These are phyloP conservation scores for Pelagomonas calceolata DNA, from an alignment of 108 stramenopile genomes.

Conservation along the genomic window DNA sequence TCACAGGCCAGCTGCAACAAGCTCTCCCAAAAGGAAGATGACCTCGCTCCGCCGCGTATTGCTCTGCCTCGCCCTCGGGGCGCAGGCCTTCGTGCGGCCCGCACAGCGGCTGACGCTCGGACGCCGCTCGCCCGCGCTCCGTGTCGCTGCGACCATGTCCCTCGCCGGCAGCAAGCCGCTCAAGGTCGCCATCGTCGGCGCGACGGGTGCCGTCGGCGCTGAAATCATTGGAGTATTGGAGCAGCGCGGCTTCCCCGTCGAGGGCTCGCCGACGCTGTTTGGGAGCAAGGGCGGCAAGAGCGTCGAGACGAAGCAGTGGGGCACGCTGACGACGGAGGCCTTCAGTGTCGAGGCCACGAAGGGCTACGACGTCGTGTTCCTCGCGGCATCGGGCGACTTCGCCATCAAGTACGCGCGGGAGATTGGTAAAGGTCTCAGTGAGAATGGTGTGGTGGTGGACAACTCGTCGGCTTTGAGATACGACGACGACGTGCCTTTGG, in stretches of 20 bases:
- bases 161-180: background rate
- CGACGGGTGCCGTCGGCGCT: slow-evolving; percentile 92
- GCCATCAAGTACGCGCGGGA: slow-evolving; percentile 61
- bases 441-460: slow-evolving; percentile 29
- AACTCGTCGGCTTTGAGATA: slow-evolving; percentile 85
- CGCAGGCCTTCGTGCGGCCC: no score
- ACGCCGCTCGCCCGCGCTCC: no score
- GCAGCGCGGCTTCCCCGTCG: slow-evolving; percentile 57
- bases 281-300: slow-evolving; percentile 24
- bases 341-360: slow-evolving; percentile 54
- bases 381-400: slow-evolving; percentile 80
- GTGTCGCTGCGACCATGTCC: no score
- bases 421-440: slow-evolving; percentile 17
- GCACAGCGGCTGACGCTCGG: no score
- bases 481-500: slow-evolving; percentile 73
- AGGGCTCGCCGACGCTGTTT: slow-evolving; percentile 64
- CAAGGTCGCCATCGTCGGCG: slow-evolving; percentile 88
- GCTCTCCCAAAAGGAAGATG: no score
- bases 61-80: no score
- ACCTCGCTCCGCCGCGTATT: no score
- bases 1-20: no score
- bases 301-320: background rate
- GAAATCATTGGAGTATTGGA: slow-evolving; percentile 79
- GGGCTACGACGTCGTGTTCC: slow-evolving; percentile 75
- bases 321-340: slow-evolving; percentile 51